phyloP scores from a whole-genome alignment of 78 protist species.

The Dictyostelium citrinum region DNA sequence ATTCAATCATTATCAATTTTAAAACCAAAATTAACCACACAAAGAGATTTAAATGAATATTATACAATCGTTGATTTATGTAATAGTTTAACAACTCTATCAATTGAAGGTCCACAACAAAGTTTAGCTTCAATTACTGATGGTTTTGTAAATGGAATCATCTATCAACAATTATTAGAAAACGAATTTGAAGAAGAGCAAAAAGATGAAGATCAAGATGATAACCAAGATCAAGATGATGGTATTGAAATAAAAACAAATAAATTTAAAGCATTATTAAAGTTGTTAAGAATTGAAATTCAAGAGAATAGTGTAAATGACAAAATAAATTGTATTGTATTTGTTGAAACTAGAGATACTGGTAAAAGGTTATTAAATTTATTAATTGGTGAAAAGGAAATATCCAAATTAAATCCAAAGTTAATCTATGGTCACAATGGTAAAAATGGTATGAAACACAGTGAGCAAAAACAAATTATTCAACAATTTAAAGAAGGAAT shows the following conservation, averaged over 20 bases:
- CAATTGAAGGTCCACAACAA: not conserved
- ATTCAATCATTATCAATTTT: not conserved
- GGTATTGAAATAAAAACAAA: not conserved
- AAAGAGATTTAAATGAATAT: not conserved
- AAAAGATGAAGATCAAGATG: not conserved
- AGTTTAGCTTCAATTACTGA: not conserved
- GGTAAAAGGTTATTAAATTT: not conserved
- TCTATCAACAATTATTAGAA: not conserved
- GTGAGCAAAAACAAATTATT: slow-evolving; percentile 1
- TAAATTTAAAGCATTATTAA: not conserved
- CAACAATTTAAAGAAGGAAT: slow-evolving; percentile 19
- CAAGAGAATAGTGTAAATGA: not conserved
- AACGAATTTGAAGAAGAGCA: not conserved
- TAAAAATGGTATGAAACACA: slow-evolving; percentile 35
- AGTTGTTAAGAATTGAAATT: not conserved
- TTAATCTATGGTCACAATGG: slow-evolving; percentile 16
- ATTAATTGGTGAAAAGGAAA: not conserved
- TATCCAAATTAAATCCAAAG: not conserved
- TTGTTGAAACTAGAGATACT: slow-evolving; percentile 5
- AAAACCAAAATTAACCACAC: not conserved
- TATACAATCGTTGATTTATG: not conserved
- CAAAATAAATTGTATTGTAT: not conserved
- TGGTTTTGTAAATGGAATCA: not conserved
- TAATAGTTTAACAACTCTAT: not conserved
- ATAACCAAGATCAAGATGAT: not conserved